Conservation (phyloP, 108 stramenopile species). For the Ochromonas danica region DNA sequence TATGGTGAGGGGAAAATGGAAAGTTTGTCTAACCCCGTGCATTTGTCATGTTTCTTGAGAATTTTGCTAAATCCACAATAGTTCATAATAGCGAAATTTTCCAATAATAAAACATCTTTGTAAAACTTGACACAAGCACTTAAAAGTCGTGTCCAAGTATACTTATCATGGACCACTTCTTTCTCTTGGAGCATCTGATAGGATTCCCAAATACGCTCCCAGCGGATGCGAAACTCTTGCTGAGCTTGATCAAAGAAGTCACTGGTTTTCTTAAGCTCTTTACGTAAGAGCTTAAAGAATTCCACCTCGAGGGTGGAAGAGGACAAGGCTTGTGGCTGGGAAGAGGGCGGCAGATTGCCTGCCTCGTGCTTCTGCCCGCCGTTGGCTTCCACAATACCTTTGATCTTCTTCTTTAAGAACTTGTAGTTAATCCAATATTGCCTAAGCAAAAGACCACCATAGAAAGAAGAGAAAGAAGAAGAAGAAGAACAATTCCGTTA, state of each 20-base stretch:
- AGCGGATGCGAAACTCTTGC: slow-evolving; percentile 72
- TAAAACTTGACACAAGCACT: slow-evolving; percentile 86
- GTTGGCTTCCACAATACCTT: slow-evolving; percentile 63
- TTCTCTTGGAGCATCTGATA: slow-evolving; percentile 33
- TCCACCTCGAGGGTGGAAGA: slow-evolving; percentile 71
- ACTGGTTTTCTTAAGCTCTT: slow-evolving; percentile 79
- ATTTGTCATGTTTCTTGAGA: slow-evolving; percentile 98
- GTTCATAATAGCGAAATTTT: slow-evolving; percentile 97
- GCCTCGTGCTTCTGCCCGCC: not conserved
- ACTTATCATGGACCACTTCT: slow-evolving; percentile 36
- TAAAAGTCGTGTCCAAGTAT: slow-evolving; percentile 51
- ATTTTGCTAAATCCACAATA: slow-evolving; percentile 93
- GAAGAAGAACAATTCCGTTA: too few relatives aligned
- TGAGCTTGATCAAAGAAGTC: slow-evolving; percentile 78
- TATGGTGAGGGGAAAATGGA: too few relatives aligned
- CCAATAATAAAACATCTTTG: slow-evolving; percentile 88
- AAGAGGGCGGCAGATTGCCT: slow-evolving; percentile 49
- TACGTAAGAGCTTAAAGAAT: slow-evolving; percentile 79
- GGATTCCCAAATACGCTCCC: slow-evolving; percentile 76
- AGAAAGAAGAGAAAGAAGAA: too few relatives aligned
- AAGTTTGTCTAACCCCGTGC: slow-evolving; percentile 74
- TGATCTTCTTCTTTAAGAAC: slow-evolving; percentile 75
- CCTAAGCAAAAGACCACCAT: not conserved
- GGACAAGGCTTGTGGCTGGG: slow-evolving; percentile 43
- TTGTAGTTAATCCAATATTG: slow-evolving; percentile 65